These are phyloP conservation scores for Scutellaria minor DNA, from an alignment of 257 asterid species.

Conservation along the genomic window DNA sequence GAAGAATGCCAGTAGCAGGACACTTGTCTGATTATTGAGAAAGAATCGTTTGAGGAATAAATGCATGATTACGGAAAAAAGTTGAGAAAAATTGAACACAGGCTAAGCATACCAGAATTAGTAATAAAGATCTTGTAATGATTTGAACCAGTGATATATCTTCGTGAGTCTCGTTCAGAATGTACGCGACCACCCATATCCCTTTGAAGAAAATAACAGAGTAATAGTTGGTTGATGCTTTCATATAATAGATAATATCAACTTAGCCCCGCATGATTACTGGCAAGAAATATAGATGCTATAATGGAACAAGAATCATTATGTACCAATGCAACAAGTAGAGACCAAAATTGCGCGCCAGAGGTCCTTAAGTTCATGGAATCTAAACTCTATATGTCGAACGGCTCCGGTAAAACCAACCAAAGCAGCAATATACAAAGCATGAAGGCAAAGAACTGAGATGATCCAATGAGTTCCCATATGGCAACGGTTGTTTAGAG, in stretches of 20 bases:
- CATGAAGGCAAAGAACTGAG: slow-evolving; percentile 71
- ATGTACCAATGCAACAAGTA: slow-evolving; percentile 65
- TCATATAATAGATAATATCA: neutral
- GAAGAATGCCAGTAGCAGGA: slow-evolving; percentile 76
- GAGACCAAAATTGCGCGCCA: slow-evolving; percentile 83
- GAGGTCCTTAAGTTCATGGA: slow-evolving; percentile 85
- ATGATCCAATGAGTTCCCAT: slow-evolving; percentile 67
- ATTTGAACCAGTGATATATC: slow-evolving; percentile 65
- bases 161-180: slow-evolving; percentile 69
- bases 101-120: slow-evolving; percentile 56
- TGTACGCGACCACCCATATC: slow-evolving; percentile 70
- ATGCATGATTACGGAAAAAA: slow-evolving; percentile 15
- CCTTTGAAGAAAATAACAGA: slow-evolving; percentile 45
- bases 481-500: slow-evolving; percentile 83
- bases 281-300: neutral
- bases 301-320: neutral
- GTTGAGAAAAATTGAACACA: slow-evolving; percentile 17
- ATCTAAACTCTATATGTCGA: slow-evolving; percentile 80
- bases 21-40: slow-evolving; percentile 60
- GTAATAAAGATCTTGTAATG: slow-evolving; percentile 64
- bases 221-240: neutral
- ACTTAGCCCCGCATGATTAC: neutral
- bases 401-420: slow-evolving; percentile 71
- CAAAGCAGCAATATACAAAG: slow-evolving; percentile 67
- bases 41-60: slow-evolving; percentile 7